Percentiles rank a stretch among this genome's conserved stretches.
phyloP scores from a whole-genome alignment of 1,139 yeast genomes.

The Yueomyces sp. region DNA sequence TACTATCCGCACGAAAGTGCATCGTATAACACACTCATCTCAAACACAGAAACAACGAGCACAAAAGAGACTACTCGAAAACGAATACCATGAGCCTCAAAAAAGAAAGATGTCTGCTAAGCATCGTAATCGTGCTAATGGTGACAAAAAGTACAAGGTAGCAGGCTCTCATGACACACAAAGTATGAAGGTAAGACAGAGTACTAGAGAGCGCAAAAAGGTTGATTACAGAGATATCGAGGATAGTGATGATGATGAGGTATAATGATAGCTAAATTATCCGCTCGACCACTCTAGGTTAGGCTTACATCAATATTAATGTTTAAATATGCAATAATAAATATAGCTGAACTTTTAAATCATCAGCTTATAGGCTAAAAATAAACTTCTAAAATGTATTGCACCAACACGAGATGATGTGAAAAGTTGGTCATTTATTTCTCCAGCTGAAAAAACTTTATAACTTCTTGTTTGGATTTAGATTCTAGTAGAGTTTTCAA shows the following conservation, averaged over 20 bases:
- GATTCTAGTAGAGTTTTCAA: constrained; percentile 49
- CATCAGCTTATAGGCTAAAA: too few species aligned
- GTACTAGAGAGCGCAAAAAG: constrained; percentile 29
- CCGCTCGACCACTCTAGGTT: too few species aligned
- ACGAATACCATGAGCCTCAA: constrained; percentile 11
- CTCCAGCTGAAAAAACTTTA: constrained; percentile 38
- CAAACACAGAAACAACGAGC: constrained; percentile 20
- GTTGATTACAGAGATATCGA: constrained; percentile 32
- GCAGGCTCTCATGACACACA: constrained; percentile 9
- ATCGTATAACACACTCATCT: constrained; percentile 16
- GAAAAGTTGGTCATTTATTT: background rate
- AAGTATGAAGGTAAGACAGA: constrained; percentile 27
- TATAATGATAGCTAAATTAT: background rate
- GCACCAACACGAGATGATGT: too few species aligned
- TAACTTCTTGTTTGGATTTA: constrained; percentile 58
- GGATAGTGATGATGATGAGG: constrained; percentile 13
- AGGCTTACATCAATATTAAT: too few species aligned
- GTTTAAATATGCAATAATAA: too few species aligned
- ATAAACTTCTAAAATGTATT: too few species aligned
- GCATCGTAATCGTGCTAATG: constrained; percentile 1
- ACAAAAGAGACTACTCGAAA: constrained; percentile 19
- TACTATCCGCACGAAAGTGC: constrained; percentile 19
- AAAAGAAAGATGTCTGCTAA: constrained; percentile 2
- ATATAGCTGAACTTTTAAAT: too few species aligned
- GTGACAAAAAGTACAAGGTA: constrained; percentile 1